Evolutionary conservation across 169 alveolate genomes (phyloP), one percentile per base, ranked within the genome.

Genomic region (Plasmodium reichenowi): DNA sequence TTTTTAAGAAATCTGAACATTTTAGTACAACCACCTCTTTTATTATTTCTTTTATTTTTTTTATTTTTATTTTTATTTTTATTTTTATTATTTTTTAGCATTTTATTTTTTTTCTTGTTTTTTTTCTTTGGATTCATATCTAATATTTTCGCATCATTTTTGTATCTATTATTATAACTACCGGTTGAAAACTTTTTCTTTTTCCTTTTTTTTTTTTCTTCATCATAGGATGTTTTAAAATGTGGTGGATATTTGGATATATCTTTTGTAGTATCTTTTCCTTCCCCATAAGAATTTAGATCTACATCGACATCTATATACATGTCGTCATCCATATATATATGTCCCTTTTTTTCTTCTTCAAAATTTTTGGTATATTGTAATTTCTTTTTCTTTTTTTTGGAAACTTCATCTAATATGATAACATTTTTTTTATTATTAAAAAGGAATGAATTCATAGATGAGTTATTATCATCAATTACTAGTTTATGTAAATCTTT

Each of bases 401-500:
- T 62, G 29, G 24, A 13, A 5, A 38, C 70, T 43, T 15, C 17
- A 56, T 64, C 45, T 38, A 76, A n/a, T 17, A 76, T 9, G 22
- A 38, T 47, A 3, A 43, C 9, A 43, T 76, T 70, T 56, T 62
- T 60, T 48, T 63, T 71, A 15, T 63, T 20, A 38, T 63, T 76
- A 50, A 63, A 48, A 13, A 63, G 47, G 6, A 52, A 29, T 17
- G 88, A 76, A 17, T 62, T 38, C 1, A 63, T 17, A 20, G 75
- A 62, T 0, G 54, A 26, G 8, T 32, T 22, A n/a, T 67, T 70
- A 17, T 67, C 83, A 12, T 80, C 74, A 0, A 80, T 54, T 2
- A 80, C 68, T 10, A 80, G 48, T n/a, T 68, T 68, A 26, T 80
- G 62, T 6, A 80, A 12, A 17, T 80, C 90, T 17, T 24, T 54